Conservation (phyloP, 116 monocot species). For the Papilionanthe hybrid region DNA sequence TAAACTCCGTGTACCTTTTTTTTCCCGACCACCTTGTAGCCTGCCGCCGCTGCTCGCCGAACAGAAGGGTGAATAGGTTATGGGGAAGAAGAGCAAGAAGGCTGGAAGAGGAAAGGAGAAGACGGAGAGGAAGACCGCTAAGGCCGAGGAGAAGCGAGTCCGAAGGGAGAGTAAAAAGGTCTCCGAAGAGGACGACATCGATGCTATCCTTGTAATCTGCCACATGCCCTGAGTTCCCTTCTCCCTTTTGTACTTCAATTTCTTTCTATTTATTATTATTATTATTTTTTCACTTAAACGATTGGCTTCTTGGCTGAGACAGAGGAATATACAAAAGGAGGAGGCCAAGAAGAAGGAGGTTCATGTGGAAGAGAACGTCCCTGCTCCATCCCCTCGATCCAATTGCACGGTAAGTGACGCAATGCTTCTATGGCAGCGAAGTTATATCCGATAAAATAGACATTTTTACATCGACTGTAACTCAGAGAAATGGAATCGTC, state of each 20-base stretch:
- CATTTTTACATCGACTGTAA: not conserved
- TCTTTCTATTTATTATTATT: not conserved
- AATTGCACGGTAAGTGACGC: slow-evolving; percentile 57
- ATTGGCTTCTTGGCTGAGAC: not conserved
- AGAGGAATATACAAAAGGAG: slow-evolving; percentile 92
- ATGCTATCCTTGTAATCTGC: slow-evolving; percentile 77
- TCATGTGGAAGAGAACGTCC: slow-evolving; percentile 84
- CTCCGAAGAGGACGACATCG: slow-evolving; percentile 93
- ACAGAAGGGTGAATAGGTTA: slow-evolving; percentile 1
- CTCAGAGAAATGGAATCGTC: not conserved
- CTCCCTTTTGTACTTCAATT: not conserved
- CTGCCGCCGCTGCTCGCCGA: not conserved
- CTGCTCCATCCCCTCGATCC: slow-evolving; percentile 85
- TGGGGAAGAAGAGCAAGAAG: slow-evolving; percentile 98
- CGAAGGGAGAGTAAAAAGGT: slow-evolving; percentile 78
- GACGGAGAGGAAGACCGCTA: slow-evolving; percentile 94
- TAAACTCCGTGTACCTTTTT: too few species aligned
- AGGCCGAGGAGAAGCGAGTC: slow-evolving; percentile 82
- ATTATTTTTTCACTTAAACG: not conserved
- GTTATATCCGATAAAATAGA: not conserved
- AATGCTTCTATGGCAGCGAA: not conserved
- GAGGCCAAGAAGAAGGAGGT: slow-evolving; percentile 99
- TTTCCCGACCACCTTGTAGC: not conserved
- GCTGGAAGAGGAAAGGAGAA: slow-evolving; percentile 93
- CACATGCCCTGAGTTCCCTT: slow-evolving; percentile 7